Evolutionary conservation across 202 grass and related monocot species (phyloP).

Genomic region (Cymbopogon flexuosus): DNA sequence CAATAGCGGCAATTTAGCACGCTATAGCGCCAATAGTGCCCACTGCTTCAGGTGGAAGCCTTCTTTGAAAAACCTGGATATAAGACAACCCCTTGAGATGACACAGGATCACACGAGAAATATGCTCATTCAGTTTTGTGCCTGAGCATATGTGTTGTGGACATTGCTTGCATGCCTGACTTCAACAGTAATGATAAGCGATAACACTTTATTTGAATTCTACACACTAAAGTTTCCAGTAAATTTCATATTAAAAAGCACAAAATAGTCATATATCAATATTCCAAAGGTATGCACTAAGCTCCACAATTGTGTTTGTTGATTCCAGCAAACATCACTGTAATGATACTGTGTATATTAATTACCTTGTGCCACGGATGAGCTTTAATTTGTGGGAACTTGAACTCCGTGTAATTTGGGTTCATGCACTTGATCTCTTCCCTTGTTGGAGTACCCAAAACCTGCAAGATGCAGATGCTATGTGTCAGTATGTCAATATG

Average conservation of each 20-base stretch:
- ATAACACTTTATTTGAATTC: not conserved
- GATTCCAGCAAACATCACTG: not conserved
- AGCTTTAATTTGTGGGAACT: conserved; percentile 98
- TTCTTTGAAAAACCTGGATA: conserved; percentile 83
- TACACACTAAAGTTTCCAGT: not conserved
- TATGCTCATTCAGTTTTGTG: no score
- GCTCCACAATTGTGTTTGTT: not conserved
- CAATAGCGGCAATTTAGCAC: no score
- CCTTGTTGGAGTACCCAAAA: conserved; percentile 97
- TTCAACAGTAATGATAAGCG: no score
- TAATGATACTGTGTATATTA: conserved; percentile 22
- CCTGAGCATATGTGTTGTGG: not conserved
- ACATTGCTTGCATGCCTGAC: not conserved
- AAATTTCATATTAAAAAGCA: conserved; percentile 9
- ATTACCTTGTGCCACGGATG: conserved; percentile 94
- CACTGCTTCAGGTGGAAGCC: conserved; percentile 76
- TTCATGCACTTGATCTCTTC: conserved; percentile 99
- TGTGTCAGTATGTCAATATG: conserved; percentile 38
- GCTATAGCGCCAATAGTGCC: conserved; percentile 72
- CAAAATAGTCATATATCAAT: not conserved
- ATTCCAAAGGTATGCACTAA: not conserved
- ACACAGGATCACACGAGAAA: not conserved
- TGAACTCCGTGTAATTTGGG: conserved; percentile 93
- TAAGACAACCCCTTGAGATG: conserved; percentile 17
- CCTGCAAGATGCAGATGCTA: conserved; percentile 37